Evolutionary conservation across 108 stramenopile genomes (phyloP), one percentile per base, ranked within the genome.

Genomic region (Epithemia pelagica): DNA sequence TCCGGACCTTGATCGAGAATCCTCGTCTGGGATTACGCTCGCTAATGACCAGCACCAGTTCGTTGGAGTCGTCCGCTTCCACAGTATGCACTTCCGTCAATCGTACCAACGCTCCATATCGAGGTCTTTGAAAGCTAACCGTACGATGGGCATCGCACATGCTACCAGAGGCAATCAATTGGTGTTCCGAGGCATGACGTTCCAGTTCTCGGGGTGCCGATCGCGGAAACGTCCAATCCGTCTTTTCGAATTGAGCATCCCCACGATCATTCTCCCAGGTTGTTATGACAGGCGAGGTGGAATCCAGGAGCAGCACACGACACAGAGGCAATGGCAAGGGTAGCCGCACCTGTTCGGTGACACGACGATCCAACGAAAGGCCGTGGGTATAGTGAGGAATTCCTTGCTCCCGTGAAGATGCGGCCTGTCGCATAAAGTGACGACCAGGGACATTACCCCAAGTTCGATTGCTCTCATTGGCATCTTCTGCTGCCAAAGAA

Each of bases 21-120:
- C 91, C 91, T 65, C 91, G 80, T 58, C 91, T 57, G 8, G 91
- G 91, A 65, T 80, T 74, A 25, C 85, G 73, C 59, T 92, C 91
- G 10, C 61, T 69, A 28, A 92, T 71, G 3, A 68, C 66, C 52
- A 89, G 77, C 0, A 76, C 72, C 33, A 92, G 60, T 59, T 75
- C 74, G 59, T 80, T 74, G 37, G 74, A 74, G 54, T 88, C 85
- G 59, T 92, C 91, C 46, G 74, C 72, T 65, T 86, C 88, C 20
- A 92, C 85, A 66, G 84, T 74, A 18, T 84, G 69, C 0, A 75
- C 84, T 72, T 92, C 91, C 1, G 82, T 78, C n/a, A 92, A 66
- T 0, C 81, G 68, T 5, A 84, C 76, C 32, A 74, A 58, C 20
- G 76, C 68, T 8, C 87, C 76, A 67, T 83, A 84, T 22, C 91